Conservation (phyloP, 768 basidiomycete genomes). For the Hericium coralloides region DNA sequence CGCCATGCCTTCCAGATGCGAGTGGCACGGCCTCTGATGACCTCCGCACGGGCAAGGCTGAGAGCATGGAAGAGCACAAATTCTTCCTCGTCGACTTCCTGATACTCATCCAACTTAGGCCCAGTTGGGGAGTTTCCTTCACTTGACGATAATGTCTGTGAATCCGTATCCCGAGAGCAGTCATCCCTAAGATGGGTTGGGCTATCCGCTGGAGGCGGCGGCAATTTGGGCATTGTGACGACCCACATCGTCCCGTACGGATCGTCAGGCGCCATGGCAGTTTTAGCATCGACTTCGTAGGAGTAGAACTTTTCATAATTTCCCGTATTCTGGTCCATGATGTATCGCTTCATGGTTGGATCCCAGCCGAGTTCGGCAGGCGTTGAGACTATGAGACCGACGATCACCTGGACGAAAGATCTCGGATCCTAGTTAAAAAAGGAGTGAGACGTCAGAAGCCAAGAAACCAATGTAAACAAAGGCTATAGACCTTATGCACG, state of each 20-base stretch:
- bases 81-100: too few species aligned
- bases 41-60: neutral
- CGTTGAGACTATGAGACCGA: neutral
- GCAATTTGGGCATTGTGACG: neutral
- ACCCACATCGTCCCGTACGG: neutral
- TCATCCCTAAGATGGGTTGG: too few species aligned
- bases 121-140: too few species aligned
- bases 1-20: neutral
- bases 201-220: too few species aligned
- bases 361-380: neutral
- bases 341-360: neutral
- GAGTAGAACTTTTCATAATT: neutral
- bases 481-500: neutral
- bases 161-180: too few species aligned
- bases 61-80: neutral
- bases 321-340: neutral
- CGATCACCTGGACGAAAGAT: neutral
- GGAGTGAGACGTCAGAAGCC: too few species aligned
- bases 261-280: neutral
- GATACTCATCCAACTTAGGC: neutral
- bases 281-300: neutral
- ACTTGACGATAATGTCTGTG: too few species aligned
- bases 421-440: neutral
- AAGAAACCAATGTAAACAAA: neutral
- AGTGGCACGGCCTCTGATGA: neutral